A percentile compares a stretch with the other conserved stretches of the same genome.
phyloP scores from a whole-genome alignment of 1,139 yeast species.

The Suhomyces wounanorum region DNA sequence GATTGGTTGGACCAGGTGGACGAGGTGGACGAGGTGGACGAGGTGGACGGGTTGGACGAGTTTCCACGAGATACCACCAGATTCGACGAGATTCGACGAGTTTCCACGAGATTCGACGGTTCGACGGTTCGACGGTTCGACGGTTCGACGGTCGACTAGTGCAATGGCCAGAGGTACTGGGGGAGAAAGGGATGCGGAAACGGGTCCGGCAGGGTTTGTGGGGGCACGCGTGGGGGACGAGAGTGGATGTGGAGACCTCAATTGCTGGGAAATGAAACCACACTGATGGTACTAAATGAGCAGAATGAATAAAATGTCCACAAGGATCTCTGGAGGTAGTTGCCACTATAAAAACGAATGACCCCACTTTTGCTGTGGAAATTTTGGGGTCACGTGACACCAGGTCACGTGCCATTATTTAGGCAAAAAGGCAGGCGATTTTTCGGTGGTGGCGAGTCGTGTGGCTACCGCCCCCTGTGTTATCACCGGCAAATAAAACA shows the following conservation, averaged over 20 bases:
- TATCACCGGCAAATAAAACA: no score
- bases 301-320: neutral
- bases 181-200: neutral
- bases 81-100: neutral
- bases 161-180: neutral
- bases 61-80: neutral
- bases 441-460: no score
- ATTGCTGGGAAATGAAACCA: neutral
- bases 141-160: neutral
- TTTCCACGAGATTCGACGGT: neutral
- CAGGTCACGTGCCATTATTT: neutral
- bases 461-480: no score
- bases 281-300: neutral
- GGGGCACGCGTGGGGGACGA: neutral
- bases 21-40: neutral
- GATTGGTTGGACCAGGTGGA: neutral
- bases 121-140: no score
- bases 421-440: no score
- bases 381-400: neutral
- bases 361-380: constrained; percentile 4
- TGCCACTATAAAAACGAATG: constrained; percentile 9
- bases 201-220: neutral
- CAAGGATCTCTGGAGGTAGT: neutral
- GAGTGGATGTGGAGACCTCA: neutral
- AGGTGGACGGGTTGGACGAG: neutral